A percentile compares a stretch with the other conserved stretches of the same genome.
phyloP scores from a whole-genome alignment of 352 stramenopile species.

The Phytophthora podocarpi region DNA sequence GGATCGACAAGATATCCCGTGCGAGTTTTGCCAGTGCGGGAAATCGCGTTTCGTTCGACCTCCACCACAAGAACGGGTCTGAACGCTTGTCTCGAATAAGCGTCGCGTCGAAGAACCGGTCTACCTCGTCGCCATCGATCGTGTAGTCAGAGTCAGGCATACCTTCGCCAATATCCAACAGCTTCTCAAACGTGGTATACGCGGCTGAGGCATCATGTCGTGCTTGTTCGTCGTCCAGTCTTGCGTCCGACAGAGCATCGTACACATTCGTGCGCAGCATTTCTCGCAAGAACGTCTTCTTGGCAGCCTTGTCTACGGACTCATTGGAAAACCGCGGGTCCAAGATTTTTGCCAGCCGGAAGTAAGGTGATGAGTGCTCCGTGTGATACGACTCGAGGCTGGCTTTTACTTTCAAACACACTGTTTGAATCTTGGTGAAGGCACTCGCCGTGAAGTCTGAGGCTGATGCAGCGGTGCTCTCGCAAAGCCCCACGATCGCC shows the following conservation, averaged over 20 bases:
- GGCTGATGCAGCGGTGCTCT: conserved; percentile 64
- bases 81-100: conserved; percentile 82
- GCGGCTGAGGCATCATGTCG: conserved; percentile 68
- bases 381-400: conserved; percentile 75
- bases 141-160: conserved; percentile 81
- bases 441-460: conserved; percentile 61
- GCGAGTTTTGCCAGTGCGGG: conserved; percentile 72
- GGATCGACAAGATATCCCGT: conserved; percentile 78
- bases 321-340: conserved; percentile 84
- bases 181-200: conserved; percentile 83
- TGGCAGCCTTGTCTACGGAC: conserved; percentile 72
- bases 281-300: conserved; percentile 78
- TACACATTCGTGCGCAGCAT: conserved; percentile 80
- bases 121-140: conserved; percentile 78
- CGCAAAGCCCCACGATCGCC: conserved; percentile 75
- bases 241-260: conserved; percentile 58
- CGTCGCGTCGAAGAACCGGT: conserved; percentile 84
- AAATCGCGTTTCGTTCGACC: conserved; percentile 83
- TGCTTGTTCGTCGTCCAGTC: conserved; percentile 56
- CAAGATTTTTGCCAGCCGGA: conserved; percentile 76
- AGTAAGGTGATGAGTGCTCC: conserved; percentile 72
- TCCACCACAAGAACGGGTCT: conserved; percentile 84
- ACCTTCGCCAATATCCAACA: conserved; percentile 81
- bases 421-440: conserved; percentile 70
- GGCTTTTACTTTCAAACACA: conserved; percentile 77